Conservation (phyloP, 352 stramenopile species). For the Globisporangium polare region DNA sequence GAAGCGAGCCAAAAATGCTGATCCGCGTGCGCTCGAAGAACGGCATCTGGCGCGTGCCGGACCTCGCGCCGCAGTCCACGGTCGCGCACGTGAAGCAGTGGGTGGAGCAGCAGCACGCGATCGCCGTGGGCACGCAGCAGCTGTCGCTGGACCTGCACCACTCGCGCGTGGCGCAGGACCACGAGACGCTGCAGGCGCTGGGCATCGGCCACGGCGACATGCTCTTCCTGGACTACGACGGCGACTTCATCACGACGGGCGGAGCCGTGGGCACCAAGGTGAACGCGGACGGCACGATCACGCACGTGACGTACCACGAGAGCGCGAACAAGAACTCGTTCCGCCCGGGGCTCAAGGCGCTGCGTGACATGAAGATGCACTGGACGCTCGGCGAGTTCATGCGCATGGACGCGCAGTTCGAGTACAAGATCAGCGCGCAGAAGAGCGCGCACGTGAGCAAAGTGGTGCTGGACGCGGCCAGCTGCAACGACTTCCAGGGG, state of each 20-base stretch:
- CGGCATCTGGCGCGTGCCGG: constrained; percentile 80
- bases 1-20: constrained; percentile 36
- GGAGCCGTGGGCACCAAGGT: constrained; percentile 63
- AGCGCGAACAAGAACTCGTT: constrained; percentile 86
- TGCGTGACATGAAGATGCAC: constrained; percentile 98
- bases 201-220: constrained; percentile 75
- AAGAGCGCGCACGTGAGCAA: constrained; percentile 81
- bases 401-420: constrained; percentile 96
- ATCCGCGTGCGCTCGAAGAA: constrained; percentile 86
- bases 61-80: constrained; percentile 56
- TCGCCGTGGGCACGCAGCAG: constrained; percentile 42
- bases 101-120: constrained; percentile 69
- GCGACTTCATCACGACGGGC: constrained; percentile 52
- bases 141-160: constrained; percentile 56
- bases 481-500: constrained; percentile 90
- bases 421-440: constrained; percentile 96
- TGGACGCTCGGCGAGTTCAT: constrained; percentile 98
- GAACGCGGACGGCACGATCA: constrained; percentile 75
- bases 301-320: constrained; percentile 73
- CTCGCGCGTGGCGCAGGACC: constrained; percentile 27
- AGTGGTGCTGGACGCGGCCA: constrained; percentile 85
- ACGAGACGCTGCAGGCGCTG: constrained; percentile 56
- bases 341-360: constrained; percentile 92
- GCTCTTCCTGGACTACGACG: constrained; percentile 76
- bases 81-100: constrained; percentile 74